Evolutionary conservation across 2,329 filamentous ascomycete species (phyloP), one percentile per base, ranked within the genome.

Genomic region (Aspergillus brasiliensis): DNA sequence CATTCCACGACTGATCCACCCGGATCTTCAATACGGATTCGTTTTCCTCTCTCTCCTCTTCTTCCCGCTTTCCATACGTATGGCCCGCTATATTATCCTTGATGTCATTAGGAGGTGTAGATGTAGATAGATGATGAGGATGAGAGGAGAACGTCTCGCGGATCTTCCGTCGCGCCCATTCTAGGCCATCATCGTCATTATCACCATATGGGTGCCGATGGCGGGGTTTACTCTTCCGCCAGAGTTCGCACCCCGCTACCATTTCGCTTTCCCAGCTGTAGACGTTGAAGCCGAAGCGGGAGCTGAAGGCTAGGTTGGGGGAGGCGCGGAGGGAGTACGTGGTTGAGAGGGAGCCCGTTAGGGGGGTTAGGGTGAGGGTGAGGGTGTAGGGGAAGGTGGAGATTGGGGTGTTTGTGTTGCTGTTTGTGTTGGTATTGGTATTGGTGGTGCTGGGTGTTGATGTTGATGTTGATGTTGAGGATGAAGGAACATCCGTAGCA

Each of bases 241-340:
- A 99, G 46, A 98, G 81, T 79, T 99, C 95, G 79, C 92, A 91
- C 13, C 95, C 95, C 23, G 98, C 85, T 25, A 92, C 89, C 82
- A 97, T 89, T 60, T 95, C 91, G 72, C 92, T 97, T 80, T 99
- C 95, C 80, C 97, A 99, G 73, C 92, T 97, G 78, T 97, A 98
- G 52, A 97, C 90, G 71, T 99, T 99, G 78, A 99, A 99, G 72
- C 96, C 92, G 78, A 98, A 94, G 52, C 90, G 88, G 21, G 92
- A 96, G 64, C 92, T 95, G 52, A 99, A 84, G 10, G 92, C 91
- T 67, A 96, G 86, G 69, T 92, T 87, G 34, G 86, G 86, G 3
- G 92, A 92, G 2, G 94, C 94, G 70, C 91, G 90, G 51, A 98
- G 91, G 0, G 95, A 91, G 74, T 99, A 99, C 15, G 88, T 96